Conservation (phyloP, 352 stramenopile genomes). For the Lagenidium giganteum region DNA sequence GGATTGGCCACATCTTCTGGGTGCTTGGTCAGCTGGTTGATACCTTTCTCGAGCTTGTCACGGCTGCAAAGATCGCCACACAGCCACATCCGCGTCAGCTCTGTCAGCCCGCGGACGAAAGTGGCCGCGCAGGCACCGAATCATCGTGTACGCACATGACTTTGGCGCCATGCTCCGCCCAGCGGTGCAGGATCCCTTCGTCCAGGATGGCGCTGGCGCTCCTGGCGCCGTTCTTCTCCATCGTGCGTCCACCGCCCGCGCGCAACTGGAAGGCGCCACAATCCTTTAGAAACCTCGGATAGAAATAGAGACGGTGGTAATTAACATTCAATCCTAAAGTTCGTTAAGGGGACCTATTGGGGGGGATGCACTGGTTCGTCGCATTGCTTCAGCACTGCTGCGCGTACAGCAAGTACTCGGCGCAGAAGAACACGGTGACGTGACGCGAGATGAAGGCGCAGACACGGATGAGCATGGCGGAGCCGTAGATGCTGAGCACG, state of each 20-base stretch:
- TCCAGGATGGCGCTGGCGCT: constrained; percentile 33
- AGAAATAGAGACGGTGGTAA: too few relatives aligned
- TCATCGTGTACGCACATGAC: constrained; percentile 37
- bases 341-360: neutral
- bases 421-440: constrained; percentile 69
- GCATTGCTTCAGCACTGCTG: neutral
- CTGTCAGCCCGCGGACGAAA: too few relatives aligned
- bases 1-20: too few relatives aligned
- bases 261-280: too few relatives aligned
- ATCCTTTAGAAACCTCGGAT: too few relatives aligned
- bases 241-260: too few relatives aligned
- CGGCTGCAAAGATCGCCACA: too few relatives aligned
- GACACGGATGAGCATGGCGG: constrained; percentile 43
- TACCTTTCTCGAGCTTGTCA: too few relatives aligned
- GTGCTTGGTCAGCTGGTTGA: too few relatives aligned
- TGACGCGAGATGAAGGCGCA: constrained; percentile 53
- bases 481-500: constrained; percentile 40
- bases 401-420: constrained; percentile 52
- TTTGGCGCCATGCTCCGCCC: constrained; percentile 45
- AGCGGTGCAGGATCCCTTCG: constrained; percentile 57
- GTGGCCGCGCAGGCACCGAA: neutral
- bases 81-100: too few relatives aligned
- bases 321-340: too few relatives aligned
- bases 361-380: neutral
- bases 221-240: constrained; percentile 20